Percentiles rank a stretch among this genome's conserved stretches.
These are phyloP conservation scores for Neurospora tetraspora DNA, from an alignment of 495 filamentous ascomycete genomes.

Conservation along the genomic window DNA sequence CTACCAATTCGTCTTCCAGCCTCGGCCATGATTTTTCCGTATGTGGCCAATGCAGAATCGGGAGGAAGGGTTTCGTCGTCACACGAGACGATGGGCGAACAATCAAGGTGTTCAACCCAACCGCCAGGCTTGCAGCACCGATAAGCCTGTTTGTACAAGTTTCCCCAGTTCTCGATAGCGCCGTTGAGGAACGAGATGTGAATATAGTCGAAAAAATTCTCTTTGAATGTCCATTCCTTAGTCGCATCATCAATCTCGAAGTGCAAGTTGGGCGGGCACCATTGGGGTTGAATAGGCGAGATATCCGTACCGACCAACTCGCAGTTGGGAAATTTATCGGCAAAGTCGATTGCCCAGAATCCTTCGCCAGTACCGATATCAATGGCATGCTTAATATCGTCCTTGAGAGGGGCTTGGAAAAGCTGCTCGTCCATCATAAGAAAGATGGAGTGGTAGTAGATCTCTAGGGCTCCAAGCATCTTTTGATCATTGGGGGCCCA, in stretches of 20 bases:
- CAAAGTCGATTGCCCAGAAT: constrained; percentile 34
- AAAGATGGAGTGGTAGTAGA: neutral
- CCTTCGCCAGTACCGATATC: neutral
- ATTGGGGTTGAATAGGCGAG: constrained; percentile 22
- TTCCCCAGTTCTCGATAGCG: constrained; percentile 45
- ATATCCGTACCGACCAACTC: constrained; percentile 50
- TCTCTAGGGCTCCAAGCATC: neutral
- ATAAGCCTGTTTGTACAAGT: constrained; percentile 25
- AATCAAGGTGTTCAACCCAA: constrained; percentile 22
- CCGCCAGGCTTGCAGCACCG: constrained; percentile 31
- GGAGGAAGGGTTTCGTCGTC: constrained; percentile 20
- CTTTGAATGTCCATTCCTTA: constrained; percentile 39
- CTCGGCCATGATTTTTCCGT: neutral
- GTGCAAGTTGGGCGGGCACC: constrained; percentile 16
- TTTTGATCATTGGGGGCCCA: neutral
- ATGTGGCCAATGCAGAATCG: neutral
- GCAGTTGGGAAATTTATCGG: constrained; percentile 39
- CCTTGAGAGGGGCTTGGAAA: neutral
- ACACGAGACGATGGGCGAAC: constrained; percentile 7
- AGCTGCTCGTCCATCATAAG: neutral
- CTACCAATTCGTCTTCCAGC: neutral
- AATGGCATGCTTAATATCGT: neutral
- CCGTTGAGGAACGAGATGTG: constrained; percentile 49
- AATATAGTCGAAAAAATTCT: constrained; percentile 52
- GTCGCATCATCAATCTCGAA: constrained; percentile 50